phyloP scores from a whole-genome alignment of 495 filamentous ascomycete genomes.

The Pyrenula massariospora region DNA sequence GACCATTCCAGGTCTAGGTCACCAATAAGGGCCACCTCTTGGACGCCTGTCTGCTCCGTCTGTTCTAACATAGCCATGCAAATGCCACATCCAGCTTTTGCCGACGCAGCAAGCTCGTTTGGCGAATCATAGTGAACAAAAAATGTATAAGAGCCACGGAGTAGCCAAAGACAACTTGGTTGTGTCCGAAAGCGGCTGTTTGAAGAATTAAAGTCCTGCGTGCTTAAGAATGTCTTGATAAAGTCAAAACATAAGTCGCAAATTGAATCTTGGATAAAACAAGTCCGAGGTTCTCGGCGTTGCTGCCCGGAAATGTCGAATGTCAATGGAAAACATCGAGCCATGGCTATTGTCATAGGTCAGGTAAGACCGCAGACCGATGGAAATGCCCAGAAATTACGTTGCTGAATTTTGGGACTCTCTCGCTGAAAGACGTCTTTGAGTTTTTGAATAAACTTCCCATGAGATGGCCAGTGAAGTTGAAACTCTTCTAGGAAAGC shows the following conservation, averaged over 20 bases:
- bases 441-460: too few relatives aligned
- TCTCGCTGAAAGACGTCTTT: too few relatives aligned
- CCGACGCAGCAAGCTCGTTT: background rate
- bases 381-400: too few relatives aligned
- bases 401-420: too few relatives aligned
- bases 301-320: background rate
- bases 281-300: background rate
- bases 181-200: background rate
- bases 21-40: background rate
- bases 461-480: too few relatives aligned
- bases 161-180: background rate
- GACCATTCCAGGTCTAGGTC: background rate
- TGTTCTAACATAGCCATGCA: background rate
- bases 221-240: background rate
- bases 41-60: background rate
- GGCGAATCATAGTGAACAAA: background rate
- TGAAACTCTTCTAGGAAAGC: too few relatives aligned
- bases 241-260: background rate
- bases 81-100: background rate
- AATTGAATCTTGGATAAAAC: background rate
- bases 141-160: background rate
- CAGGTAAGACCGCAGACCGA: too few relatives aligned
- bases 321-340: background rate
- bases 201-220: background rate
- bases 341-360: too few relatives aligned